Conservation (phyloP, 2,329 filamentous ascomycete species). For the Trichoderma guizhouense region DNA sequence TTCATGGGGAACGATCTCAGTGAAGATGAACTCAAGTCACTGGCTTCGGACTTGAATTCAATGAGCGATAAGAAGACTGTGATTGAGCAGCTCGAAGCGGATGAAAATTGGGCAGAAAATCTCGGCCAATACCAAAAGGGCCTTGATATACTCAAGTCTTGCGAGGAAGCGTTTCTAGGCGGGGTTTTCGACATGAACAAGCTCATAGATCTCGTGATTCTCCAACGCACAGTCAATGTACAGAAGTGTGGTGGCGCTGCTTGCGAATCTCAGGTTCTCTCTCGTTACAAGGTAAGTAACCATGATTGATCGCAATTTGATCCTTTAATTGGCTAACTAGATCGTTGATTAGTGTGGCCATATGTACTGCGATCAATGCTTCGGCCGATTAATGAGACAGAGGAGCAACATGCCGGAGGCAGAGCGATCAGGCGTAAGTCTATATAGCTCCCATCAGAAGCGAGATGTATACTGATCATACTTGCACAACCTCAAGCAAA, state of each 20-base stretch:
- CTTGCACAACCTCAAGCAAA: neutral
- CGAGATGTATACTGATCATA: neutral
- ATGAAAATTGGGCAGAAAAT: neutral
- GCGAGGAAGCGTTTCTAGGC: slow-evolving; percentile 19
- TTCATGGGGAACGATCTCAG: slow-evolving; percentile 11
- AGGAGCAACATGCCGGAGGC: neutral
- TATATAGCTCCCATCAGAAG: too few species aligned
- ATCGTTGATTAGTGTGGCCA: slow-evolving; percentile 33
- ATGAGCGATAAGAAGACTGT: neutral
- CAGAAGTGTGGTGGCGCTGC: slow-evolving; percentile 4
- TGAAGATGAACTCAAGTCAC: neutral
- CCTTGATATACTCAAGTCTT: slow-evolving; percentile 12
- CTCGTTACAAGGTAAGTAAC: neutral
- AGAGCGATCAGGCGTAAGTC: neutral
- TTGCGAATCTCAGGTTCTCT: neutral
- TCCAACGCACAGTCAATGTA: slow-evolving; percentile 4
- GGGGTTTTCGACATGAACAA: slow-evolving; percentile 22
- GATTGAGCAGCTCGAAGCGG: slow-evolving; percentile 15
- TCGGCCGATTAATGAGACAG: neutral
- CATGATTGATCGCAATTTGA: too few species aligned
- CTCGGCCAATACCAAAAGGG: slow-evolving; percentile 20
- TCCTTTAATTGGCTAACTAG: neutral
- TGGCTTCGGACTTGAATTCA: neutral
- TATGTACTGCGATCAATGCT: slow-evolving; percentile 30
- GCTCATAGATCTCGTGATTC: slow-evolving; percentile 20